Conservation (phyloP, 73 alveolate species). For the Uronychia binucleata region DNA sequence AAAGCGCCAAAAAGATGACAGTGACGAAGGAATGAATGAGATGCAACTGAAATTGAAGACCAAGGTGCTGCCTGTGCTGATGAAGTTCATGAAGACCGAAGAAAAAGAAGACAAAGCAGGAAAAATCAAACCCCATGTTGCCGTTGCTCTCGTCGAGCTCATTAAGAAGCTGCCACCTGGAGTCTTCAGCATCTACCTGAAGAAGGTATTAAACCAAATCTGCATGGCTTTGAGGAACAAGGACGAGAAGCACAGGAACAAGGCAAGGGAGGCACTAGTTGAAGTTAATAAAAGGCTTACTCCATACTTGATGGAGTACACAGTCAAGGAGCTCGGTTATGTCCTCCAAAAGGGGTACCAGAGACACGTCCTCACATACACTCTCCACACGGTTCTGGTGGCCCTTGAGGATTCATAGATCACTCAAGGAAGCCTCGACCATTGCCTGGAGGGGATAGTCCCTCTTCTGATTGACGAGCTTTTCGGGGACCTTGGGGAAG, state of each 20-base stretch:
- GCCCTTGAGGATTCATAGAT: not conserved
- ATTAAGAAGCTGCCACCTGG: slow-evolving; percentile 26
- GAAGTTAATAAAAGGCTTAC: slow-evolving; percentile 19
- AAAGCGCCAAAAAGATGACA: not conserved
- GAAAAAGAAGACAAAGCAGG: slow-evolving; percentile 12
- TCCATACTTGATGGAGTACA: slow-evolving; percentile 15
- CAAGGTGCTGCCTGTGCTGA: slow-evolving; percentile 34
- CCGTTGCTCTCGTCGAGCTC: slow-evolving; percentile 21
- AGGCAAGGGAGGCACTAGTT: slow-evolving; percentile 53
- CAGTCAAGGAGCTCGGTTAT: slow-evolving; percentile 7
- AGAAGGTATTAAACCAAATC: slow-evolving; percentile 29
- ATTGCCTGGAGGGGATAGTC: slow-evolving; percentile 4
- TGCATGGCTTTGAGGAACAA: slow-evolving; percentile 16
- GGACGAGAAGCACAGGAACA: slow-evolving; percentile 30
- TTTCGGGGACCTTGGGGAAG: slow-evolving; percentile 40
- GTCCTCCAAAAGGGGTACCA: slow-evolving; percentile 7
- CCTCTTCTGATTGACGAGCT: slow-evolving; percentile 41
- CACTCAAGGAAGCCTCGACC: slow-evolving; percentile 7
- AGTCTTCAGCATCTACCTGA: slow-evolving; percentile 8
- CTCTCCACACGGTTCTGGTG: slow-evolving; percentile 5
- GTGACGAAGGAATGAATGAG: not conserved
- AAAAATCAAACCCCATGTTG: slow-evolving; percentile 41
- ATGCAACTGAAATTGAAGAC: slow-evolving; percentile 5
- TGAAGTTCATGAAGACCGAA: slow-evolving; percentile 5
- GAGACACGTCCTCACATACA: slow-evolving; percentile 5